phyloP scores from a whole-genome alignment of 139 green algal genomes.

The Closterium sp. region DNA sequence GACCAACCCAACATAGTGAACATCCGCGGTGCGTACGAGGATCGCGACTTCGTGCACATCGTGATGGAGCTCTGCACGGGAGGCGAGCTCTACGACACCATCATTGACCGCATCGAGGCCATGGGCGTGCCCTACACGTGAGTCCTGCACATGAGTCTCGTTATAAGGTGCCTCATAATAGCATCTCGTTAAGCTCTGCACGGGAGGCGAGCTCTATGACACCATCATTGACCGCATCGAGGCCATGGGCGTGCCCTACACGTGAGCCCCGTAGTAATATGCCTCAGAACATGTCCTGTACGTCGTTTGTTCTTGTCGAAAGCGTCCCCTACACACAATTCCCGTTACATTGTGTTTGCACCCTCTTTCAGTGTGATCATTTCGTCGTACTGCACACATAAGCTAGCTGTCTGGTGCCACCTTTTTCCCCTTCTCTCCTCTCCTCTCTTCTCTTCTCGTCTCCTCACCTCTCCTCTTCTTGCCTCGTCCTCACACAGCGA shows the following conservation, averaged over 20 bases:
- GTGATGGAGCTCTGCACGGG: conserved; percentile 70
- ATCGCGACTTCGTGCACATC: conserved; percentile 9
- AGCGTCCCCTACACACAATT: neutral
- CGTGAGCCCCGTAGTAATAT: too few relatives aligned
- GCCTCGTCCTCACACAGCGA: conserved; percentile 56
- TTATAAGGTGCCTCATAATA: neutral
- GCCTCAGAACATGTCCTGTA: too few relatives aligned
- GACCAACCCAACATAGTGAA: conserved; percentile 67
- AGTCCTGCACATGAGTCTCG: neutral
- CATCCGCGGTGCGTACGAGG: conserved; percentile 18
- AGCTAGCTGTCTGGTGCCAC: too few relatives aligned
- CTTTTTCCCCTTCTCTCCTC: too few relatives aligned
- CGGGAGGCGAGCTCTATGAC: too few relatives aligned
- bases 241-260: too few relatives aligned
- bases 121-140: neutral
- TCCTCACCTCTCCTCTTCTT: neutral
- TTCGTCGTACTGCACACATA: too few relatives aligned
- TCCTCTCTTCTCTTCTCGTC: too few relatives aligned
- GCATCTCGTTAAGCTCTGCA: too few relatives aligned
- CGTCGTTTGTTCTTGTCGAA: too few relatives aligned
- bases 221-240: too few relatives aligned
- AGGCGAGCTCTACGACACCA: conserved; percentile 90
- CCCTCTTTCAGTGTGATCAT: too few relatives aligned
- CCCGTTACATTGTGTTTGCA: neutral
- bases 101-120: neutral